phyloP scores from a whole-genome alignment of 257 asterid species.

The Lycium barbarum region DNA sequence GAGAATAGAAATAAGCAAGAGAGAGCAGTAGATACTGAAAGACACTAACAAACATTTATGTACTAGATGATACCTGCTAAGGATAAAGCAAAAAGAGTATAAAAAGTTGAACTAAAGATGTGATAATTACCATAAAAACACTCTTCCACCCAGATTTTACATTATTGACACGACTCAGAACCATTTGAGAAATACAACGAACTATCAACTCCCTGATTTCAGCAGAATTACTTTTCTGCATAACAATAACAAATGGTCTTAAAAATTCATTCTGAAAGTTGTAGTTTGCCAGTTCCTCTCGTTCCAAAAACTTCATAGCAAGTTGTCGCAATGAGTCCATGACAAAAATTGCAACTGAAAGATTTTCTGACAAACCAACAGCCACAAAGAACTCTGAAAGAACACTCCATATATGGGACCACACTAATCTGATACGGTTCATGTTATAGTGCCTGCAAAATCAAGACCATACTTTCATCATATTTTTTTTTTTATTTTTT shows the following conservation, averaged over 20 bases:
- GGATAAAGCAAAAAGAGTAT: background rate
- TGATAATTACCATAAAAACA: slow-evolving; percentile 81
- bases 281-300: slow-evolving; percentile 98
- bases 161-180: slow-evolving; percentile 92
- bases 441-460: slow-evolving; percentile 97
- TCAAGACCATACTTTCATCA: slow-evolving; percentile 33
- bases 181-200: slow-evolving; percentile 99
- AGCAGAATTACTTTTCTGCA: slow-evolving; percentile 87
- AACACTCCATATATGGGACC: slow-evolving; percentile 99
- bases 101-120: slow-evolving; percentile 13
- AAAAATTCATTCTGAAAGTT: slow-evolving; percentile 96
- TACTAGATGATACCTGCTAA: background rate
- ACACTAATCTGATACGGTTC: slow-evolving; percentile 96
- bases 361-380: slow-evolving; percentile 96
- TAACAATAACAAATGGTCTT: slow-evolving; percentile 92
- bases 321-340: slow-evolving; percentile 99
- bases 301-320: slow-evolving; percentile 95
- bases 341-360: slow-evolving; percentile 96
- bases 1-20: background rate
- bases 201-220: slow-evolving; percentile 97
- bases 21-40: background rate
- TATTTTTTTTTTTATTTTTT: slow-evolving; percentile 22
- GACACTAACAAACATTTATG: background rate
- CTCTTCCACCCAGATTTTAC: slow-evolving; percentile 99
- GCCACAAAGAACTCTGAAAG: slow-evolving; percentile 94